These are phyloP conservation scores for Corymbia citriodora DNA, from an alignment of 441 rosid species.

Conservation along the genomic window DNA sequence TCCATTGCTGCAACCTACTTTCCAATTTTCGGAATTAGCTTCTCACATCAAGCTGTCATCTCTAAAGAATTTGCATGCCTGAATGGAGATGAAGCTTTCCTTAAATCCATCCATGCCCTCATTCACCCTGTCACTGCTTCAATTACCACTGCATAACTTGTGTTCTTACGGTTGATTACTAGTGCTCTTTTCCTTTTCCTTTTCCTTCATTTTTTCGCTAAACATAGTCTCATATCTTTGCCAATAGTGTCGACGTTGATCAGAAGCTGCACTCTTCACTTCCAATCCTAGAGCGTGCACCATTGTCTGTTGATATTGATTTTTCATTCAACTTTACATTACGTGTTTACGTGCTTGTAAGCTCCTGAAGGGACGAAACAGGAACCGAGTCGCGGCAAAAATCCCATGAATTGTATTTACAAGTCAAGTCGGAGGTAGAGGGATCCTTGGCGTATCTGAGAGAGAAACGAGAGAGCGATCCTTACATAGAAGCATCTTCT, in stretches of 20 bases:
- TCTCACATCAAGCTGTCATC: neutral
- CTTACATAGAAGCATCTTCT: constrained; percentile 54
- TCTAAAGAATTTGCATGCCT: neutral
- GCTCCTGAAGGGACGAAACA: constrained; percentile 38
- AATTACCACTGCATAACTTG: neutral
- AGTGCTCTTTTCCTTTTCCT: neutral
- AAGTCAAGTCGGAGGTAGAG: constrained; percentile 69
- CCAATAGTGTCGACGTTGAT: neutral
- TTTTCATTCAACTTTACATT: too few species aligned
- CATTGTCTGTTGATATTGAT: neutral
- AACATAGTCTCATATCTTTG: neutral
- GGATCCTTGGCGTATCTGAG: constrained; percentile 51
- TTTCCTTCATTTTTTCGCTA: neutral
- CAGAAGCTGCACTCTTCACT: neutral
- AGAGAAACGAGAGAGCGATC: constrained; percentile 62
- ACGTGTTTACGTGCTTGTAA: neutral
- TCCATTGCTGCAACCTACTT: neutral
- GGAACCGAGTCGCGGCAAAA: constrained; percentile 47
- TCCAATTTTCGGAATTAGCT: neutral
- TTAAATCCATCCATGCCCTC: neutral
- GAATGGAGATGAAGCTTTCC: neutral
- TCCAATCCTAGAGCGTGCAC: neutral
- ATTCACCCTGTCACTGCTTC: neutral
- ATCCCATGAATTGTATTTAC: constrained; percentile 56
- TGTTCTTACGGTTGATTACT: neutral